A percentile compares a stretch with the other conserved stretches of the same genome.
These are phyloP conservation scores for Hypocrella siamensis DNA, from an alignment of 2,329 filamentous ascomycete genomes.

Conservation along the genomic window DNA sequence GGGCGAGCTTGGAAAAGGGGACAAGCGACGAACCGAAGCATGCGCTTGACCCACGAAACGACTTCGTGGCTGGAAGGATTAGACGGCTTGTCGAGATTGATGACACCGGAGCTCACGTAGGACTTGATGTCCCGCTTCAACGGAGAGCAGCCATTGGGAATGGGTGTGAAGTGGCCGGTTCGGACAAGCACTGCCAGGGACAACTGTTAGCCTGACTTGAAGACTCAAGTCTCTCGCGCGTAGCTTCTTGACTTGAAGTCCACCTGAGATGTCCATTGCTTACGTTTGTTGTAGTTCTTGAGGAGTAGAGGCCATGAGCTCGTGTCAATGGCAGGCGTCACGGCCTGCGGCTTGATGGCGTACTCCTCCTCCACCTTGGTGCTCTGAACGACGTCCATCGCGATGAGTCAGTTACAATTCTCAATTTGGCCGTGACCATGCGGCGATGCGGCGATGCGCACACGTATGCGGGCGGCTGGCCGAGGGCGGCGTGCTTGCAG, in stretches of 20 bases:
- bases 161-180: conserved; percentile 93
- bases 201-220: too few relatives aligned
- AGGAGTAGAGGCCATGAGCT: conserved; percentile 85
- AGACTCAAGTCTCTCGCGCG: conserved; percentile 1
- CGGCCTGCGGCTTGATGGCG: conserved; percentile 82
- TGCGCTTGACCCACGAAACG: conserved; percentile 97
- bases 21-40: conserved; percentile 53
- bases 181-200: conserved; percentile 74
- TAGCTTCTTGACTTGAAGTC: not conserved
- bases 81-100: conserved; percentile 76
- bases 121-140: conserved; percentile 91
- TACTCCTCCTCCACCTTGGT: conserved; percentile 50
- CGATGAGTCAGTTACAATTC: conserved; percentile 17
- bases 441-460: conserved; percentile 4
- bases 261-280: conserved; percentile 17
- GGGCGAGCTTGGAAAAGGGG: not conserved
- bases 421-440: conserved; percentile 5
- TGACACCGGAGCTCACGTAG: conserved; percentile 93
- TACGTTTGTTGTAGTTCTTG: conserved; percentile 91
- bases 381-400: conserved; percentile 28
- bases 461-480: conserved; percentile 7
- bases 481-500: conserved; percentile 8
- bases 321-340: conserved; percentile 64
- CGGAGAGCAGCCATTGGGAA: conserved; percentile 81
- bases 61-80: conserved; percentile 98